Percentiles rank a stretch among this genome's conserved stretches.
Evolutionary conservation across 2,329 filamentous ascomycete genomes (phyloP).

Genomic region (Arthrobotrys conoides): DNA sequence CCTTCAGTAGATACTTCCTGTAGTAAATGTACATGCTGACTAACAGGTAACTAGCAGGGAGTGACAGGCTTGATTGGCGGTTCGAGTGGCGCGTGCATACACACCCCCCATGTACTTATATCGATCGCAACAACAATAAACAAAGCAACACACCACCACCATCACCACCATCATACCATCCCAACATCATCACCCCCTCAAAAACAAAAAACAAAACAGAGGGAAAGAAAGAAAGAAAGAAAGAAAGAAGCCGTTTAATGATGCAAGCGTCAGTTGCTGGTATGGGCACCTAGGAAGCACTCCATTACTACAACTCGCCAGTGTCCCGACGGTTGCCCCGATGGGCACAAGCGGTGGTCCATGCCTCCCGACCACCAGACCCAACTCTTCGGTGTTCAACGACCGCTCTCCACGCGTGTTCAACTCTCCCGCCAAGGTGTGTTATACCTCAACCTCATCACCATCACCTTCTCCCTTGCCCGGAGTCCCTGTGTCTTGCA

Average conservation of each 20-base stretch:
- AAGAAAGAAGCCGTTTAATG: conserved; percentile 12
- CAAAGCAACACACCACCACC: conserved; percentile 21
- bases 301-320: conserved; percentile 34
- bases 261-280: conserved; percentile 55
- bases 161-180: conserved; percentile 4
- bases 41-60: too few species aligned
- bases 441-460: background rate
- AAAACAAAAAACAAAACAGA: too few species aligned
- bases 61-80: too few species aligned
- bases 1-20: too few species aligned
- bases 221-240: too few species aligned
- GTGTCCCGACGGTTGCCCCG: conserved; percentile 23
- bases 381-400: conserved; percentile 56
- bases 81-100: too few species aligned
- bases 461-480: background rate
- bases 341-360: conserved; percentile 49
- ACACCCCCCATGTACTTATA: too few species aligned
- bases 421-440: conserved; percentile 53
- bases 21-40: background rate
- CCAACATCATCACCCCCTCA: too few species aligned
- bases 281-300: conserved; percentile 60
- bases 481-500: conserved; percentile 4
- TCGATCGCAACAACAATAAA: conserved; percentile 20
- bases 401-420: conserved; percentile 56
- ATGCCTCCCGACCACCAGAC: conserved; percentile 58